A percentile compares a stretch with the other conserved stretches of the same genome.
Evolutionary conservation across 2,329 filamentous ascomycete genomes (phyloP).

Genomic region (Thielaviopsis cerberus): DNA sequence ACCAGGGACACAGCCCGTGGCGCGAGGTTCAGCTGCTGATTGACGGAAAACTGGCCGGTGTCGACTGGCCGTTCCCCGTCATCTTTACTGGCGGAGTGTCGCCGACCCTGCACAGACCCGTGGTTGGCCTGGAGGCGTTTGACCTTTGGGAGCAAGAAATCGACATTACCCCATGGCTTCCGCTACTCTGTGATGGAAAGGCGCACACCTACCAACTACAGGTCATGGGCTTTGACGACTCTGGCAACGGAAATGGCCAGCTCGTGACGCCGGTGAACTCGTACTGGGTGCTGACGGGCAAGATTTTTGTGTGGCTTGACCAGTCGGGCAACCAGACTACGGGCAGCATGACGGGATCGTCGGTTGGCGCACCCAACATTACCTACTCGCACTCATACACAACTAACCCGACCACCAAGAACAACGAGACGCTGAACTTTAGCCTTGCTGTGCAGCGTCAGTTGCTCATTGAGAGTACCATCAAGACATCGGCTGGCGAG

Average conservation of each 20-base stretch:
- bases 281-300: constrained; percentile 61
- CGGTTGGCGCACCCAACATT: constrained; percentile 17
- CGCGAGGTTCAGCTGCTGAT: constrained; percentile 62
- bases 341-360: constrained; percentile 17
- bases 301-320: constrained; percentile 62
- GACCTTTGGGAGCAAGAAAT: constrained; percentile 66
- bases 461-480: constrained; percentile 32
- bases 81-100: constrained; percentile 70
- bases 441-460: constrained; percentile 35
- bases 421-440: constrained; percentile 42
- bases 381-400: constrained; percentile 6
- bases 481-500: constrained; percentile 16
- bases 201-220: constrained; percentile 49
- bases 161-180: constrained; percentile 61
- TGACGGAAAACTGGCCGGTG: constrained; percentile 52
- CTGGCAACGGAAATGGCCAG: constrained; percentile 27
- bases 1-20: constrained; percentile 54
- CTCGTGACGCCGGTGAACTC: constrained; percentile 18
- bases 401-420: constrained; percentile 27
- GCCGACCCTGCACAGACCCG: constrained; percentile 57
- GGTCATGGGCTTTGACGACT: constrained; percentile 45
- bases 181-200: constrained; percentile 45
- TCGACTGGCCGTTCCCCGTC: constrained; percentile 65
- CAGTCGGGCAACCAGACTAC: constrained; percentile 31
- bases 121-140: constrained; percentile 63